These are phyloP conservation scores for Didymella keratinophila DNA, from an alignment of 2,329 filamentous ascomycete species.

Conservation along the genomic window DNA sequence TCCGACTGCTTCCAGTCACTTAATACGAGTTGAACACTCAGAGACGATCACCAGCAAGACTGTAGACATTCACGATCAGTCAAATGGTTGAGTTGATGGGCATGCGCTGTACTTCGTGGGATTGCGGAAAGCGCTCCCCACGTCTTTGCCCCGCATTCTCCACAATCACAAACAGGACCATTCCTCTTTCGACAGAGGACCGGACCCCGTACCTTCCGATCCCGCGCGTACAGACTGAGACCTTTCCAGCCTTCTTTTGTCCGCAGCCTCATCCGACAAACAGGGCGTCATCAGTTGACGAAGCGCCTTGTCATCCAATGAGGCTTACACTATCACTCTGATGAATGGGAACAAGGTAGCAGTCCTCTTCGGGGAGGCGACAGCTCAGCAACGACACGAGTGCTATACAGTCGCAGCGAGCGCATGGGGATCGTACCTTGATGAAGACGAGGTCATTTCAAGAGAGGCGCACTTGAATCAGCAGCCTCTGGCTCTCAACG, in stretches of 20 bases:
- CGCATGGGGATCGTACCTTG: constrained; percentile 7
- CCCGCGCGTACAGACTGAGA: neutral
- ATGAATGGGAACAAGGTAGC: neutral
- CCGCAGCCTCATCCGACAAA: too few relatives aligned
- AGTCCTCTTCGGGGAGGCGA: constrained; percentile 13
- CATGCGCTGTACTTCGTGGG: constrained; percentile 2
- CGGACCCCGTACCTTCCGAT: constrained; percentile 7
- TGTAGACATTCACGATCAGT: neutral
- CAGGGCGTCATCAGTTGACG: neutral
- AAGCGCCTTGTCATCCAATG: neutral
- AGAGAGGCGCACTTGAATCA: neutral
- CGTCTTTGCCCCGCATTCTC: constrained; percentile 1
- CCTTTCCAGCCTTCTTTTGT: neutral
- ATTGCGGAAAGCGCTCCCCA: neutral
- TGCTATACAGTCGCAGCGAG: constrained; percentile 10
- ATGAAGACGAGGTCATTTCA: constrained; percentile 8
- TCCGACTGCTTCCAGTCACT: neutral
- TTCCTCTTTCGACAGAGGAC: neutral
- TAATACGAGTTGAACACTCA: neutral
- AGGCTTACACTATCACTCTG: neutral
- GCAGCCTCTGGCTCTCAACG: constrained; percentile 3
- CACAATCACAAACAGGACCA: neutral
- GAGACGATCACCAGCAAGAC: neutral
- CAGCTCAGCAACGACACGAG: constrained; percentile 1
- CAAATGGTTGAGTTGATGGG: neutral